These are phyloP conservation scores for Favolaschia claudopus DNA, from an alignment of 768 basidiomycete species.

Conservation along the genomic window DNA sequence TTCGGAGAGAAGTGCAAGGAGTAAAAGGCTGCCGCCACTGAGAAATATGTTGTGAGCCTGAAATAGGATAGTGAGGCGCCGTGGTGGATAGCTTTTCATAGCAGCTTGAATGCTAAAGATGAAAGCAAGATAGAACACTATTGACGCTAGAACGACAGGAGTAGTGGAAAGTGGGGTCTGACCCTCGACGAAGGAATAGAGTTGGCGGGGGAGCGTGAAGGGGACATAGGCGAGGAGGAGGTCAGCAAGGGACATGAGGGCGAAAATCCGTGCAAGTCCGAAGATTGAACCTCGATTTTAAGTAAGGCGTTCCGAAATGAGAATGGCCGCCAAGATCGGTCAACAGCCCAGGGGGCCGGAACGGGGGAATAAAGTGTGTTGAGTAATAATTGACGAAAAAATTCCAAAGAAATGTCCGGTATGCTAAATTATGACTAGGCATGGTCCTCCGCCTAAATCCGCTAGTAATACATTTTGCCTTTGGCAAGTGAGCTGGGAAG, in stretches of 20 bases:
- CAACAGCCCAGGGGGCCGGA: constrained; percentile 35
- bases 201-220: constrained; percentile 62
- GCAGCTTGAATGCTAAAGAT: constrained; percentile 86
- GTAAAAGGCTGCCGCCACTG: constrained; percentile 80
- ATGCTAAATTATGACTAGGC: constrained; percentile 63
- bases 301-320: too few relatives aligned
- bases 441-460: constrained; percentile 58
- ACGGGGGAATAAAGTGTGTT: constrained; percentile 37
- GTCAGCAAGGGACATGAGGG: constrained; percentile 80
- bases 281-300: too few relatives aligned
- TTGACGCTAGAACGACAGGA: constrained; percentile 71
- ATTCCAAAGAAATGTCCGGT: constrained; percentile 1
- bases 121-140: constrained; percentile 84
- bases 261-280: too few relatives aligned
- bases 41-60: constrained; percentile 92
- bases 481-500: neutral
- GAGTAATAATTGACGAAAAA: neutral
- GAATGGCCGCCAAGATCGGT: too few relatives aligned
- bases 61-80: constrained; percentile 84
- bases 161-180: constrained; percentile 85
- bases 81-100: constrained; percentile 81
- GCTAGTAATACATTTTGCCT: constrained; percentile 61
- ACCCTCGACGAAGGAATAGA: constrained; percentile 73
- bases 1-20: constrained; percentile 90
- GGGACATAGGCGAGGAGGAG: constrained; percentile 68